phyloP scores from a whole-genome alignment of 176 grass and related monocot genomes.

The Themeda triandra region DNA sequence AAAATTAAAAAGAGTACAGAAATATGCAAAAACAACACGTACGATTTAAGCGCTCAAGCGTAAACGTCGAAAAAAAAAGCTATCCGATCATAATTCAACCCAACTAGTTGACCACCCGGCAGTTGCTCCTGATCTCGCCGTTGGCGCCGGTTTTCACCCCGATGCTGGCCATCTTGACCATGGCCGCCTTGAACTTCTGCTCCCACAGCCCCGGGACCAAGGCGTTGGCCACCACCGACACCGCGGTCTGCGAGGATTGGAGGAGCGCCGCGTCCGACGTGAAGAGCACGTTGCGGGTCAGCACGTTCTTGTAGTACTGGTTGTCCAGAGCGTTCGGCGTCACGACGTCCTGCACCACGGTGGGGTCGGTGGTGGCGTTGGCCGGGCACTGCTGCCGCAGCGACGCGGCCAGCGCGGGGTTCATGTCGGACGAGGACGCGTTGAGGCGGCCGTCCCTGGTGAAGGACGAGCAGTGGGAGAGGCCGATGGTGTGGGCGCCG shows the following conservation, averaged over 20 bases:
- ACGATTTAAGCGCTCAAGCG: too few species aligned
- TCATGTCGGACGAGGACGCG: neutral
- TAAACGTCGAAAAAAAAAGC: too few species aligned
- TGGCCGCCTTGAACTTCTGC: conserved; percentile 26
- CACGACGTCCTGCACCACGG: conserved; percentile 28
- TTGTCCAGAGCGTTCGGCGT: conserved; percentile 32
- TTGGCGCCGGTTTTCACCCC: neutral
- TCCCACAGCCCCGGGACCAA: conserved; percentile 2
- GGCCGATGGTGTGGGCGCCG: conserved; percentile 58
- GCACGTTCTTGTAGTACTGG: conserved; percentile 39
- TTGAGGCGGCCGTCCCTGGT: too few species aligned
- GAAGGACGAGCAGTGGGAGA: conserved; percentile 52
- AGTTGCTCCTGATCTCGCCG: conserved; percentile 45
- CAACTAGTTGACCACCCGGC: conserved; percentile 7
- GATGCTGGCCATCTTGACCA: conserved; percentile 45
- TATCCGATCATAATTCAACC: too few species aligned
- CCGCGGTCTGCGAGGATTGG: neutral
- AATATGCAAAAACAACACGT: too few species aligned
- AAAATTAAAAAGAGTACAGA: too few species aligned
- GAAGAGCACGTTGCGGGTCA: conserved; percentile 29
- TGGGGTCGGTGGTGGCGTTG: conserved; percentile 5
- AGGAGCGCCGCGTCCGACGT: conserved; percentile 37
- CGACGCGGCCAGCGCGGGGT: neutral
- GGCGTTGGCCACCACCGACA: neutral
- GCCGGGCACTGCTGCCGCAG: conserved; percentile 16